These are phyloP conservation scores for Saraca asoca DNA, from an alignment of 331 rosid genomes.

Conservation along the genomic window DNA sequence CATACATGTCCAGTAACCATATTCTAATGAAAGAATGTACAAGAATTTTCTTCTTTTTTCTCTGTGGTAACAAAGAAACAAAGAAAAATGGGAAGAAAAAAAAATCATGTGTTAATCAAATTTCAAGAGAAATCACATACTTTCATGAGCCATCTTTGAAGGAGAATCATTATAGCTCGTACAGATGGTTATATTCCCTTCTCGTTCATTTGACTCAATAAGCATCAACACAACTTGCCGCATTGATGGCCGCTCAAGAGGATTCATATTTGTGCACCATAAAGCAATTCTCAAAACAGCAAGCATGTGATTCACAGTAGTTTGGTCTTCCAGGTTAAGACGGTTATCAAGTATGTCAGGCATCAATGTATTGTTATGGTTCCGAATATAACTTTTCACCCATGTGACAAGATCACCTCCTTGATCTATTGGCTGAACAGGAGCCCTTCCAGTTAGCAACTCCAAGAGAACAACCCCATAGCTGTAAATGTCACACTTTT, in stretches of 20 bases:
- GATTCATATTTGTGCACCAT: conserved; percentile 71
- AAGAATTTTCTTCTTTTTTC: conserved; percentile 38
- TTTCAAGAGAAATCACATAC: conserved; percentile 30
- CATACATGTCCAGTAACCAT: neutral
- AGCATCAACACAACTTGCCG: conserved; percentile 85
- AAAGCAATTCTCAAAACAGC: conserved; percentile 77
- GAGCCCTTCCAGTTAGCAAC: conserved; percentile 82
- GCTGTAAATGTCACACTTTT: conserved; percentile 92
- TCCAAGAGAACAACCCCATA: conserved; percentile 94
- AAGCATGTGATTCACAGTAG: conserved; percentile 69
- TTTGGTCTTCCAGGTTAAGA: conserved; percentile 62
- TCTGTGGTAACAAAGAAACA: conserved; percentile 34
- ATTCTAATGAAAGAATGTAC: conserved; percentile 56
- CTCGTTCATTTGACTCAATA: conserved; percentile 66
- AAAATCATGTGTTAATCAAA: conserved; percentile 42
- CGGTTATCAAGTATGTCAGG: conserved; percentile 71
- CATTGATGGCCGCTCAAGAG: conserved; percentile 75
- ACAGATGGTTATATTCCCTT: conserved; percentile 49
- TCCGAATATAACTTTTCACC: conserved; percentile 59
- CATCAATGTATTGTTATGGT: conserved; percentile 58
- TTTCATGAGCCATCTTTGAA: conserved; percentile 47
- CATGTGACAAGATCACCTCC: conserved; percentile 92
- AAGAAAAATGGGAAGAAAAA: conserved; percentile 36
- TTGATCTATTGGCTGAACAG: conserved; percentile 86
- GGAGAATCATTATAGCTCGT: conserved; percentile 51